Base-by-base conservation (phyloP, 176 grass and related monocot genomes). In the Calamus simplicifolius region DNA sequence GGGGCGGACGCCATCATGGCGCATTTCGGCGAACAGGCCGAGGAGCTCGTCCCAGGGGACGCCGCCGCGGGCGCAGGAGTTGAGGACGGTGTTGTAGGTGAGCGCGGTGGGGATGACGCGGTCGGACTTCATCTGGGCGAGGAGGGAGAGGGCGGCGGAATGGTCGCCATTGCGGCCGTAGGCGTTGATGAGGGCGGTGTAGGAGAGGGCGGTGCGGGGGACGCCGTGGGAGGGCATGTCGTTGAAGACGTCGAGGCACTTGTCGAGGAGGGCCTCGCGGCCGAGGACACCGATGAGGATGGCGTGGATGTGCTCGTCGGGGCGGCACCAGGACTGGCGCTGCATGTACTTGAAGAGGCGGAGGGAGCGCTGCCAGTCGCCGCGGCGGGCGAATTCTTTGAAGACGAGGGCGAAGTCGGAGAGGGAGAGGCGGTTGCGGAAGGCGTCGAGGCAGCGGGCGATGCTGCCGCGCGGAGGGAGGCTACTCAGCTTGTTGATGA, bases 341-440 rank as follows among this genome's bases (percentile, higher is more conserved):
- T 84, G 77, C 87, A 88, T 97, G 75, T 97, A 97, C 72, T 97
- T 97, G 92, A 97, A 97, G 27, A 97, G 87, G 14, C 87, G 87
- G 58, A 90, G 59, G 29, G 81, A 97, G 21, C 87, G 83, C 78
- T 97, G 92, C 92, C 92, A 97, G 73, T 97, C 92, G 14, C 92
- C 92, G 27, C 80, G 77, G 4, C 83, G 77, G 29, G 92, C 89
- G 71, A 97, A 91, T 77, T 90, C 92, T 54, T 80, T 80, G 81
- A 82, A 97, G 16, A 97, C 87, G 4, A 85, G 52, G 0, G 78
- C 81, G 59, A 97, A 88, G 73, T 97, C 92, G 16, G 85, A 29
- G 19, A 97, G 69, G 49, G 92, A 88, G 14, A 97, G 74, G 38
- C 85, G 79, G 74, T 97, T 84, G 35, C 80, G 79, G 64, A 81